phyloP scores from a whole-genome alignment of 352 stramenopile genomes.

The Globisporangium solare region DNA sequence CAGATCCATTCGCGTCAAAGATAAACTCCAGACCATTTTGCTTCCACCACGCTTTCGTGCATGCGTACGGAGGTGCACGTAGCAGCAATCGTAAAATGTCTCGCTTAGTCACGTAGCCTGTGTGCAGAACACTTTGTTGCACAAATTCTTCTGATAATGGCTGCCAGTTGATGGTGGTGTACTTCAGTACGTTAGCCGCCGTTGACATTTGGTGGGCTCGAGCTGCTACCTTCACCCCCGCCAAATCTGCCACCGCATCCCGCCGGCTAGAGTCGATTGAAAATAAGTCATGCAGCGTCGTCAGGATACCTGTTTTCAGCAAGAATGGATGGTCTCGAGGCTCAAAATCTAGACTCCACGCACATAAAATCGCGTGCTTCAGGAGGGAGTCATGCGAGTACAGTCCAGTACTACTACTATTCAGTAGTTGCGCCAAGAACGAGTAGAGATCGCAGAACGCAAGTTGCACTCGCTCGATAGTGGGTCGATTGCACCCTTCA shows the following conservation, averaged over 20 bases:
- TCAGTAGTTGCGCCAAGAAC: conserved; percentile 55
- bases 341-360: conserved; percentile 84
- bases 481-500: conserved; percentile 71
- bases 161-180: conserved; percentile 67
- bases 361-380: conserved; percentile 75
- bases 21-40: conserved; percentile 39
- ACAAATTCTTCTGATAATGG: conserved; percentile 78
- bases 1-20: conserved; percentile 1
- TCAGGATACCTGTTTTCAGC: conserved; percentile 73
- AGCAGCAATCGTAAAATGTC: conserved; percentile 63
- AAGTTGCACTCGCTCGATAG: conserved; percentile 46
- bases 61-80: conserved; percentile 58
- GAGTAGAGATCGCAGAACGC: conserved; percentile 79
- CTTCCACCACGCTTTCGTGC: conserved; percentile 49
- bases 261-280: conserved; percentile 54
- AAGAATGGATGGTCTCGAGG: conserved; percentile 76
- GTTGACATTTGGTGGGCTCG: conserved; percentile 7
- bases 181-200: conserved; percentile 9
- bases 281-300: conserved; percentile 66
- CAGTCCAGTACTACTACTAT: conserved; percentile 14
- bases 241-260: conserved; percentile 28
- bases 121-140: conserved; percentile 61
- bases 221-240: conserved; percentile 15
- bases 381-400: conserved; percentile 45
- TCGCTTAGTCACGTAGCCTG: conserved; percentile 72